A percentile compares a stretch with the other conserved stretches of the same genome.
Evolutionary conservation across 2,329 filamentous ascomycete species (phyloP).

Genomic region (Torrubiella hemipterigena): DNA sequence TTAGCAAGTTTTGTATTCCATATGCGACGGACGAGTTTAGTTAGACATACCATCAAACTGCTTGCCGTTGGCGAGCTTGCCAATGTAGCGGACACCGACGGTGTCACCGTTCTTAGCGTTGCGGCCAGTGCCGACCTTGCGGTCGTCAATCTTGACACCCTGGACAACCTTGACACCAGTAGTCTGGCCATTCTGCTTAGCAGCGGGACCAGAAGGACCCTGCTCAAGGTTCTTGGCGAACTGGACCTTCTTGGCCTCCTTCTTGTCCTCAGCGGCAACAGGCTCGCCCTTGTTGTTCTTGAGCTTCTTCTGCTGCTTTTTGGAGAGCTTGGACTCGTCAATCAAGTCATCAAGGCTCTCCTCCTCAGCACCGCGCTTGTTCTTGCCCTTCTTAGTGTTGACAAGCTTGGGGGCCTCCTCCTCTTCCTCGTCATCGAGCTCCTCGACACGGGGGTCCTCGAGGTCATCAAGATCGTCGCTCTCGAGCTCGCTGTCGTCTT

Average conservation of each 20-base stretch:
- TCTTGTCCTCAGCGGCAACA: slow-evolving; percentile 45
- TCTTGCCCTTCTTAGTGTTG: slow-evolving; percentile 61
- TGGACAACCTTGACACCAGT: slow-evolving; percentile 67
- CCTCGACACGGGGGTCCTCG: slow-evolving; percentile 68
- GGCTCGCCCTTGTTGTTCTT: slow-evolving; percentile 98
- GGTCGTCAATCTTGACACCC: slow-evolving; percentile 89
- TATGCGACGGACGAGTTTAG: slow-evolving; percentile 36
- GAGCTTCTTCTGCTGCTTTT: slow-evolving; percentile 96
- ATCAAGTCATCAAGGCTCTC: slow-evolving; percentile 76
- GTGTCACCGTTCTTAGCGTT: slow-evolving; percentile 82
- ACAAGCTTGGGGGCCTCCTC: slow-evolving; percentile 51
- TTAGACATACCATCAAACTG: slow-evolving; percentile 75
- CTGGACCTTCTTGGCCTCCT: slow-evolving; percentile 87
- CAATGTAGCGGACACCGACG: slow-evolving; percentile 94
- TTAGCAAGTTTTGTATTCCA: slow-evolving; percentile 10
- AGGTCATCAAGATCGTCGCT: slow-evolving; percentile 70
- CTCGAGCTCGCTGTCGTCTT: slow-evolving; percentile 62
- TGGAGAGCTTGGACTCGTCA: slow-evolving; percentile 68
- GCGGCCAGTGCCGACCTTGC: slow-evolving; percentile 77
- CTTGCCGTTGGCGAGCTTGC: slow-evolving; percentile 89
- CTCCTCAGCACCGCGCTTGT: slow-evolving; percentile 81
- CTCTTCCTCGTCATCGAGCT: slow-evolving; percentile 72
- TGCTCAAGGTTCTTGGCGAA: slow-evolving; percentile 99
- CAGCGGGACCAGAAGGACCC: slow-evolving; percentile 68
- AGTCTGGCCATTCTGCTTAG: slow-evolving; percentile 29